phyloP scores from a whole-genome alignment of 2,329 filamentous ascomycete genomes.

The Thelonectria discophora region DNA sequence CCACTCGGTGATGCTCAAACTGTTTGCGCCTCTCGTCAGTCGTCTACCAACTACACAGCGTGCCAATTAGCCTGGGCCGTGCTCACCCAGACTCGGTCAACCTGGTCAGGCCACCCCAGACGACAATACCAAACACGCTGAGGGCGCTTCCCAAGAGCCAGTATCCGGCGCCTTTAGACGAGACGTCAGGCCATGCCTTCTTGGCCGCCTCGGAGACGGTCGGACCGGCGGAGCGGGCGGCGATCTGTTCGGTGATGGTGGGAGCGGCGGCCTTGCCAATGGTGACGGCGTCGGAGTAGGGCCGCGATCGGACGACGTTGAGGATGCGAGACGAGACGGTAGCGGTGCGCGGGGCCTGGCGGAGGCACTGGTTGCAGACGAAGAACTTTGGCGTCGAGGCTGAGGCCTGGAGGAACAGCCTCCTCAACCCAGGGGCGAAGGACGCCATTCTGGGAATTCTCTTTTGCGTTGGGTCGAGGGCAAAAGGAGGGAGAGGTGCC shows the following conservation, averaged over 20 bases:
- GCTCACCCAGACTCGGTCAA: conserved; percentile 93
- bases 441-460: conserved; percentile 47
- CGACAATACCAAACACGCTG: conserved; percentile 95
- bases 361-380: conserved; percentile 61
- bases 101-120: conserved; percentile 92
- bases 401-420: conserved; percentile 50
- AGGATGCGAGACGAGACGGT: conserved; percentile 48
- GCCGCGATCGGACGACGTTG: conserved; percentile 51
- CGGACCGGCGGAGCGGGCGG: conserved; percentile 37
- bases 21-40: conserved; percentile 49
- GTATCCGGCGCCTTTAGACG: conserved; percentile 81
- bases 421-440: conserved; percentile 53
- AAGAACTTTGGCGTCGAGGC: conserved; percentile 49
- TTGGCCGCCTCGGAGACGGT: conserved; percentile 42
- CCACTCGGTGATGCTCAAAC: conserved; percentile 99
- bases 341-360: conserved; percentile 44
- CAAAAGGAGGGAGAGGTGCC: conserved; percentile 29
- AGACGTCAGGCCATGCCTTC: conserved; percentile 66
- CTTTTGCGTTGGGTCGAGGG: conserved; percentile 4
- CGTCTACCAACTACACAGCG: background rate
- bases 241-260: conserved; percentile 40
- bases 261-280: conserved; percentile 43
- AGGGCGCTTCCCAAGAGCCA: conserved; percentile 92
- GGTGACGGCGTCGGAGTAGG: conserved; percentile 49
- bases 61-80: background rate